Base-by-base conservation (phyloP, 2,329 filamentous ascomycete genomes). In the Hansfordia pulvinata region DNA sequence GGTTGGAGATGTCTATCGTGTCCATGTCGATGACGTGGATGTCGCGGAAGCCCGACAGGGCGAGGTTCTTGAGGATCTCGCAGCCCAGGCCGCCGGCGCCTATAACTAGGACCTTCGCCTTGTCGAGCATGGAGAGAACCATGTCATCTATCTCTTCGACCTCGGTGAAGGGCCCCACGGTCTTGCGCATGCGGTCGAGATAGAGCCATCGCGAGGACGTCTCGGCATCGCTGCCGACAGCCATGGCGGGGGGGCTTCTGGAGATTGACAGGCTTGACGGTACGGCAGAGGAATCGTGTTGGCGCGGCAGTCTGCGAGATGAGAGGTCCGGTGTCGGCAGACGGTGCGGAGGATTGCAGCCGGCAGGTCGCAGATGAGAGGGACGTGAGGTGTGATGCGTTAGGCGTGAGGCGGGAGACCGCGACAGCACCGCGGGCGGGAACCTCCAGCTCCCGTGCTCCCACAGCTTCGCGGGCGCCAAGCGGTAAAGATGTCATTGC, bases 11-110 rank as follows among this genome's bases (percentile, higher is more conserved):
- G 47, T 98, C 90, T 52, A 98, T 98, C 2, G 88, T 98, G 53
- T 98, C 85, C 90, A 98, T 98, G 56, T 98, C 90, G 43, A 98
- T 96, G 32, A 98, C 90, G 59, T 98, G 85, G 39, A 98, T 94
- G 44, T 93, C 74, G 53, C 81, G 92, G 61, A 98, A 98, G 16
- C 86, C 85, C 2, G 88, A 94, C 27, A 98, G 67, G 21, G 90
- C 90, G 18, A 98, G 67, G 45, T 98, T 84, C 61, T 98, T 98
- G 27, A 98, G 62, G 23, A 98, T 93, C 50, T 98, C 90, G 44
- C 90, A 98, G 38, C 90, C 90, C 32, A 98, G 56, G 8, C 90
- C 90, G 35, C 90, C 90, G 32, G 90, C 90, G 31, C 90, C 90
- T 39, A 86, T 94, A 10, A 44, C 39, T 70, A 93, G 52, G 30